Evolutionary conservation across 805 yeast genomes (phyloP).

Genomic region (Diddensiella caesifluorescens): DNA sequence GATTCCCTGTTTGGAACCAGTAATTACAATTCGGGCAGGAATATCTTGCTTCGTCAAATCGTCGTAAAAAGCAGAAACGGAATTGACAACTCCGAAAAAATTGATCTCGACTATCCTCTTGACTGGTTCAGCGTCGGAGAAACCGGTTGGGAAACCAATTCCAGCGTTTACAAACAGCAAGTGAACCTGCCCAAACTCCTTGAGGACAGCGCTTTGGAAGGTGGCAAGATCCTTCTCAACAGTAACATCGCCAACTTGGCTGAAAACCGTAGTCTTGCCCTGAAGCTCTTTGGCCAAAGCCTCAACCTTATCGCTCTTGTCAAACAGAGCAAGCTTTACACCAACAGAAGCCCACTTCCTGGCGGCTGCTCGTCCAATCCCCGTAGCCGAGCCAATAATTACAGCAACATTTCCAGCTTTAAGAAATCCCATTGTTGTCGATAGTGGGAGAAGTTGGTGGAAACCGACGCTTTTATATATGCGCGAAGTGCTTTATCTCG

Average conservation of each 20-base stretch:
- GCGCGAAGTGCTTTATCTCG: too few relatives aligned
- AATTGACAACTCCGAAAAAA: conserved; percentile 26
- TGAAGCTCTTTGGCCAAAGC: conserved; percentile 9
- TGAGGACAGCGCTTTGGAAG: conserved; percentile 21
- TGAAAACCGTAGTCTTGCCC: conserved; percentile 7
- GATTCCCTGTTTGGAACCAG: conserved; percentile 30
- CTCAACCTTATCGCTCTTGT: conserved; percentile 13
- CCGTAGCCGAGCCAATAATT: conserved; percentile 44
- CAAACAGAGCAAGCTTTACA: conserved; percentile 26
- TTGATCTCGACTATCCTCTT: conserved; percentile 22
- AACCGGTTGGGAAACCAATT: conserved; percentile 20
- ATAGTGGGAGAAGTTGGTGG: too few relatives aligned
- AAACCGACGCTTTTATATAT: too few relatives aligned
- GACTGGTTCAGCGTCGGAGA: conserved; percentile 20
- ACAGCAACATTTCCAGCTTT: conserved; percentile 29
- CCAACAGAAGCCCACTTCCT: conserved; percentile 25
- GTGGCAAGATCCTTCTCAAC: conserved; percentile 17
- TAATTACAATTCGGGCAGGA: conserved; percentile 19
- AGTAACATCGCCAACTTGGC: conserved; percentile 20
- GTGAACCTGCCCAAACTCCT: conserved; percentile 20
- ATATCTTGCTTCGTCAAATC: conserved; percentile 16
- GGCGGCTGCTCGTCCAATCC: conserved; percentile 44
- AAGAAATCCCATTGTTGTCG: conserved; percentile 6
- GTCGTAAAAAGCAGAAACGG: conserved; percentile 24
- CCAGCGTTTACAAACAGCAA: conserved; percentile 28